Conservation (phyloP, 257 asterid species). For the Cinchona pubescens region DNA sequence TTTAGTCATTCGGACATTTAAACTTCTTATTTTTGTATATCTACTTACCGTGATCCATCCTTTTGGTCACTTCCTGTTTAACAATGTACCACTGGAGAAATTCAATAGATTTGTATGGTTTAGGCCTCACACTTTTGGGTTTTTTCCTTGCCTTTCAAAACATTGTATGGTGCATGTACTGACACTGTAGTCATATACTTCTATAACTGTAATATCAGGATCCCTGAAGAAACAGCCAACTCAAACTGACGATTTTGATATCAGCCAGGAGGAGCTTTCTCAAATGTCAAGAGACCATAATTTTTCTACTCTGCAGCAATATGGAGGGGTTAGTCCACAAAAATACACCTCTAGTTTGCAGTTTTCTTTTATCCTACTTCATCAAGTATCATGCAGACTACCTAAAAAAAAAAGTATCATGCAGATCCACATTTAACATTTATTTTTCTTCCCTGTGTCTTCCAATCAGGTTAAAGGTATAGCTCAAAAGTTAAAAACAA, state of each 20-base stretch:
- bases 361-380: background rate
- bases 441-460: constrained; percentile 1
- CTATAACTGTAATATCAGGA: constrained; percentile 48
- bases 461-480: constrained; percentile 59
- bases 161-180: too few relatives aligned
- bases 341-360: background rate
- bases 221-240: constrained; percentile 39
- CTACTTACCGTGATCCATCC: background rate
- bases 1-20: too few relatives aligned
- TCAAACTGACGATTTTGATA: constrained; percentile 58
- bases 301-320: constrained; percentile 52
- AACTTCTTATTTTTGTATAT: background rate
- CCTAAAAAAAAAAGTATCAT: too few relatives aligned
- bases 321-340: constrained; percentile 79
- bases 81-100: background rate
- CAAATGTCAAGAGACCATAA: constrained; percentile 64
- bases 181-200: too few relatives aligned
- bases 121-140: background rate
- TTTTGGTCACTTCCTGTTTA: background rate
- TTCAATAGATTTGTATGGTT: background rate
- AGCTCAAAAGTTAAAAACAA: constrained; percentile 62
- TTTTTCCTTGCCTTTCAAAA: background rate
- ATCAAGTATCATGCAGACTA: background rate
- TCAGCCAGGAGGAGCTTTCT: constrained; percentile 71
- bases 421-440: too few relatives aligned